phyloP scores from a whole-genome alignment of 345 rosid species.

The Salix arbutifolia region DNA sequence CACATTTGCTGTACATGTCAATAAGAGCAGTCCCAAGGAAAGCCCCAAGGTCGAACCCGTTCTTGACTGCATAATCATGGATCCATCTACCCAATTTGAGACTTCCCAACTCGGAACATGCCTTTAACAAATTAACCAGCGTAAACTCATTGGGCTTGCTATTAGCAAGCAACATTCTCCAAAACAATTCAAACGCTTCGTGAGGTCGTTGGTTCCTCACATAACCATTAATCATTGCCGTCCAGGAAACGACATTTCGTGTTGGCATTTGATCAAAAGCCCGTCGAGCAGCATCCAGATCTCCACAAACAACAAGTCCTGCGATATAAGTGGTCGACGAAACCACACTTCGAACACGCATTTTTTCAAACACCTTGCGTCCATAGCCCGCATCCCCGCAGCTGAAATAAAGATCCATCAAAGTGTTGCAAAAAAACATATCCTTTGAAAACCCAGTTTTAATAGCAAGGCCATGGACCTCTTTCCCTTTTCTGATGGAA shows the following conservation, averaged over 20 bases:
- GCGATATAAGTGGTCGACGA: constrained; percentile 68
- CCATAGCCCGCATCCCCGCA: constrained; percentile 42
- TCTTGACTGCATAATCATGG: constrained; percentile 54
- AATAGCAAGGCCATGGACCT: constrained; percentile 58
- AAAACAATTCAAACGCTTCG: constrained; percentile 56
- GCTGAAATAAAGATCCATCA: constrained; percentile 65
- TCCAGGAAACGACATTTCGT: constrained; percentile 68
- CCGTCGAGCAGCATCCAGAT: constrained; percentile 43
- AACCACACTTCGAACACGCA: constrained; percentile 48
- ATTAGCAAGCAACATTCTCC: constrained; percentile 49
- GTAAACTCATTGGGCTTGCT: constrained; percentile 66
- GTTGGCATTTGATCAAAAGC: constrained; percentile 52
- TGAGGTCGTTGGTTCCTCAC: constrained; percentile 42
- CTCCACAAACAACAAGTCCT: constrained; percentile 51
- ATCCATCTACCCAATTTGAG: constrained; percentile 53
- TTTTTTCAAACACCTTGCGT: constrained; percentile 47
- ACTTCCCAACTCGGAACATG: constrained; percentile 53
- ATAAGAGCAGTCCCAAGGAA: constrained; percentile 69
- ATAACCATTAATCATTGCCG: constrained; percentile 61
- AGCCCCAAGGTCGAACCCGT: constrained; percentile 45
- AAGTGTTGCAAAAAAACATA: constrained; percentile 47
- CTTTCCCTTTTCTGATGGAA: constrained; percentile 35
- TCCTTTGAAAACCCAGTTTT: constrained; percentile 51
- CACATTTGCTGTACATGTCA: constrained; percentile 60
- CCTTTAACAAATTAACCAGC: constrained; percentile 52